These are phyloP conservation scores for Yamadazyma jaroonii DNA, from an alignment of 1,139 yeast species.

Conservation along the genomic window DNA sequence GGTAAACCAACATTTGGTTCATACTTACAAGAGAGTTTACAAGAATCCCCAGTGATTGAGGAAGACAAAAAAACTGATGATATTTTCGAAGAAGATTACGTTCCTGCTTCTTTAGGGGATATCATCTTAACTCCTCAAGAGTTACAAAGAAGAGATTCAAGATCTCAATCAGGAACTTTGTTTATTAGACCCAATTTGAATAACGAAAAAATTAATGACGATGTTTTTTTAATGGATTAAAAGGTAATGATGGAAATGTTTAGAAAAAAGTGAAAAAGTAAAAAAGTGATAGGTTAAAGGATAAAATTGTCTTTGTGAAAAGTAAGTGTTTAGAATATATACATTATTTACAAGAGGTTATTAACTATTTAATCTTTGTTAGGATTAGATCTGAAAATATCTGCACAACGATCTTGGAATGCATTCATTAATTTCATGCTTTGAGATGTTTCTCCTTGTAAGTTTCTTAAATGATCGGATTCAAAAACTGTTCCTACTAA, in stretches of 20 bases:
- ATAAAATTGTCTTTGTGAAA: background rate
- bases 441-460: constrained; percentile 29
- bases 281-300: background rate
- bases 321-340: constrained; percentile 2
- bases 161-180: constrained; percentile 49
- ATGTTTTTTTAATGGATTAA: constrained; percentile 30
- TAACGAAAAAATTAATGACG: constrained; percentile 8
- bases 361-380: constrained; percentile 5
- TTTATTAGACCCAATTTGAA: constrained; percentile 29
- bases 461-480: constrained; percentile 43
- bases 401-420: constrained; percentile 26
- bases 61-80: constrained; percentile 21
- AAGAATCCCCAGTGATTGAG: constrained; percentile 12
- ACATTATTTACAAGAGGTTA: constrained; percentile 4
- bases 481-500: constrained; percentile 84
- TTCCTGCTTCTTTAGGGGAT: constrained; percentile 73
- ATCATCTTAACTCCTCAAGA: constrained; percentile 75
- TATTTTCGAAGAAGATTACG: constrained; percentile 65
- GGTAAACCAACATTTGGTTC: constrained; percentile 11
- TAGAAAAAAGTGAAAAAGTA: background rate
- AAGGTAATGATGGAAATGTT: background rate
- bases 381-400: constrained; percentile 30
- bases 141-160: constrained; percentile 59
- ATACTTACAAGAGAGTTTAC: constrained; percentile 6
- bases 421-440: constrained; percentile 24